These are phyloP conservation scores for Heterobasidion occidentale DNA, from an alignment of 1,284 basidiomycete genomes.

Conservation along the genomic window DNA sequence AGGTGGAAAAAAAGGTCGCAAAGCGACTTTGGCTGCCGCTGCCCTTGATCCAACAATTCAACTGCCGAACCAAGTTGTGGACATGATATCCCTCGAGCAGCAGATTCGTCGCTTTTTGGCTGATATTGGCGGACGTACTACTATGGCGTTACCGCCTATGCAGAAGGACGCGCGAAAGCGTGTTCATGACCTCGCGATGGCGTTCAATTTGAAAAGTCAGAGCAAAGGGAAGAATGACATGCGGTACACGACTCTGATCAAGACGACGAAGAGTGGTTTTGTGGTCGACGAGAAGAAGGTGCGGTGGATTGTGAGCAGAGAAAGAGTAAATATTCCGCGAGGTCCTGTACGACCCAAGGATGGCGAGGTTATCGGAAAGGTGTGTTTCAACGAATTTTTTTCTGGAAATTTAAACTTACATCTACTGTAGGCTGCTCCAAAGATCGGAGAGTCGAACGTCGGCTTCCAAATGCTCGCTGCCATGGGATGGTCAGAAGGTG, in stretches of 20 bases:
- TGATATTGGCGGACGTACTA: conserved; percentile 38
- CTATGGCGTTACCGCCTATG: conserved; percentile 71
- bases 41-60: conserved; percentile 35
- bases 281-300: conserved; percentile 53
- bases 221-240: conserved; percentile 62
- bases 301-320: conserved; percentile 35
- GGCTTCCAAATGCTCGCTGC: conserved; percentile 70
- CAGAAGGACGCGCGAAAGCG: conserved; percentile 49
- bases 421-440: conserved; percentile 51
- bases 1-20: conserved; percentile 61
- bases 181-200: conserved; percentile 40
- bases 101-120: conserved; percentile 66
- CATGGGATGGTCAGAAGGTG: conserved; percentile 76
- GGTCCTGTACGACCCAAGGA: conserved; percentile 44
- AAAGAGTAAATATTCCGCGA: conserved; percentile 21
- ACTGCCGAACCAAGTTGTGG: conserved; percentile 44
- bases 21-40: conserved; percentile 51
- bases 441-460: conserved; percentile 61
- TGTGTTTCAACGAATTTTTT: conserved; percentile 17
- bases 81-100: conserved; percentile 51
- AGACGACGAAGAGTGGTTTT: conserved; percentile 52
- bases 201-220: conserved; percentile 70
- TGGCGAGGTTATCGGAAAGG: conserved; percentile 73
- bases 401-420: neutral
- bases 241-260: conserved; percentile 64